Base-by-base conservation (phyloP, 257 asterid species). In the Penstemon davidsonii region DNA sequence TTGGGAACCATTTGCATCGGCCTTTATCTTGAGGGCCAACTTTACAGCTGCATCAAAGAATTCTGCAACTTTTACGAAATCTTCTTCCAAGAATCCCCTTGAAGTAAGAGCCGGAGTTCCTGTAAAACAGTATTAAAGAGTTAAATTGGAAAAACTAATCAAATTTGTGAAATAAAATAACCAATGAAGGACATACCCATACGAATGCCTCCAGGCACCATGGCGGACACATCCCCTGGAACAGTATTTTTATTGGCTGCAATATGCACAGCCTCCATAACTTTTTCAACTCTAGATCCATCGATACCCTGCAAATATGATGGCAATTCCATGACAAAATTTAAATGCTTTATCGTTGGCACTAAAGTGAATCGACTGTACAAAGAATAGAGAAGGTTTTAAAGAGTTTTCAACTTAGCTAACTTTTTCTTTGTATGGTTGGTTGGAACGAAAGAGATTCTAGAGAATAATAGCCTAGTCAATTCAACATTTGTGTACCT, bases 171-270 rank as follows among this genome's bases (percentile, higher is more conserved):
- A 8, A 41, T 7, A 62, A 19, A 38, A 57, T n/a, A 12, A 45
- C 37, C 46, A 42, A 52, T 69, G 55, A 59, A 9, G 19, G 49
- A 72, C 76, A 54, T 86, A 93, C 98, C 97, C 98, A 93, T 93
- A 33, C 98, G 92, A 70, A 93, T 88, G 80, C 98, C 97, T 70
- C 98, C 96, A 72, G 98, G 97, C 6, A 93, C 98, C 97, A 93
- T 90, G 75, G 98, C 98, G 46, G 98, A 93, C 49, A 93, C 97
- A 81, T 93, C 98, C 57, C 98, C 98, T 2, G 98, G 98, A 73
- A 93, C 97, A 4, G 98, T 93, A 54, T 93, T 93, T 79, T 93
- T 93, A 73, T 93, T 93, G 74, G 97, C 97, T 6, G 98, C 98
- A 75, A 93, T 93, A 73, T 93, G 98, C 74, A 93, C 96, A 3